These are phyloP conservation scores for Apiospora rasikravindrae DNA, from an alignment of 2,329 filamentous ascomycete genomes.

Conservation along the genomic window DNA sequence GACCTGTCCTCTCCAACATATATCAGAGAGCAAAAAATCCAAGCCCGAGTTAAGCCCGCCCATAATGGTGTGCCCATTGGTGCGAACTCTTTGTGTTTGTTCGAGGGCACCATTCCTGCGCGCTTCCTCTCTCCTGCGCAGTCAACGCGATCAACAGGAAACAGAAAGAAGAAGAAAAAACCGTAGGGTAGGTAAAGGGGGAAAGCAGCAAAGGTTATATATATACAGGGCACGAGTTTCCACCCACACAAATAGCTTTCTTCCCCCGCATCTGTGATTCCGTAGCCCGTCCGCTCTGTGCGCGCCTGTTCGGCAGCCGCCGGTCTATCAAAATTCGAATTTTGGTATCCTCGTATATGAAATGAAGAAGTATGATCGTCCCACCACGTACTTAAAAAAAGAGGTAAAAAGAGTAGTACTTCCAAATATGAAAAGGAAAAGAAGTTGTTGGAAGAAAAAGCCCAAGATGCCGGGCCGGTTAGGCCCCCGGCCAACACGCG, in stretches of 20 bases:
- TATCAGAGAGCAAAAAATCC: not conserved
- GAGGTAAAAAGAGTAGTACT: conserved; percentile 14
- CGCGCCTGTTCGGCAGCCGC: conserved; percentile 18
- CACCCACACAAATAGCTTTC: conserved; percentile 5
- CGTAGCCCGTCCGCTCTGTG: conserved; percentile 14
- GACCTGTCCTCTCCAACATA: not conserved
- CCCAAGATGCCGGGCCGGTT: conserved; percentile 3
- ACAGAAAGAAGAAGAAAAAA: conserved; percentile 6
- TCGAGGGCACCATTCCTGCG: conserved; percentile 15
- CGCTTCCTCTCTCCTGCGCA: conserved; percentile 15
- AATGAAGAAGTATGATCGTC: conserved; percentile 19
- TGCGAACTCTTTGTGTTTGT: not conserved
- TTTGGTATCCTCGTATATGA: conserved; percentile 26
- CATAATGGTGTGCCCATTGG: not conserved
- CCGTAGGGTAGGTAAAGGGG: conserved; percentile 15
- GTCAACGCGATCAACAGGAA: conserved; percentile 12
- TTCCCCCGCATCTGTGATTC: not conserved
- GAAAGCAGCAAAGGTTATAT: conserved; percentile 22
- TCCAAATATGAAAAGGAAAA: conserved; percentile 22
- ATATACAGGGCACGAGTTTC: conserved; percentile 23
- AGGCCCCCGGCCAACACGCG: conserved; percentile 7
- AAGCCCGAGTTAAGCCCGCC: not conserved
- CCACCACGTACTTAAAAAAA: conserved; percentile 18
- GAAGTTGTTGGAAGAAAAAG: conserved; percentile 19
- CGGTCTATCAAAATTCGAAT: conserved; percentile 24